Conservation (phyloP, 805 yeast species). For the Cephaloascus albidus region DNA sequence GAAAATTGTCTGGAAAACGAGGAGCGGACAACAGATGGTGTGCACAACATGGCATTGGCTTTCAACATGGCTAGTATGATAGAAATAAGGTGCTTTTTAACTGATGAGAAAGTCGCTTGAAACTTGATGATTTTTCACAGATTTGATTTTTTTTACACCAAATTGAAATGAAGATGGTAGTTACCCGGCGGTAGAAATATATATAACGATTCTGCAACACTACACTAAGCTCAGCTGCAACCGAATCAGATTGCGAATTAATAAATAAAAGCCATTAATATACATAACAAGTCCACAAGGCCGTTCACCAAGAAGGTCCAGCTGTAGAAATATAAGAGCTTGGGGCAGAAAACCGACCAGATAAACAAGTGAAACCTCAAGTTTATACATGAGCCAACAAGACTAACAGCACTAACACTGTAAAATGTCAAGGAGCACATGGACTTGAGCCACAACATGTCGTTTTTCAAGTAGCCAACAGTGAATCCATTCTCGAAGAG, state of each 20-base stretch:
- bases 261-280: not conserved
- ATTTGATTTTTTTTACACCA: too few relatives aligned
- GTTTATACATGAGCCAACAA: conserved; percentile 60
- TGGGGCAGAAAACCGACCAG: conserved; percentile 98
- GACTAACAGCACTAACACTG: conserved; percentile 45
- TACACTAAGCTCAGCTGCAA: too few relatives aligned
- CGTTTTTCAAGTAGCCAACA: conserved; percentile 16
- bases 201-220: too few relatives aligned
- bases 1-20: not conserved
- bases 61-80: too few relatives aligned
- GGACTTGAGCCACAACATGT: conserved; percentile 22
- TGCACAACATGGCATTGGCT: too few relatives aligned
- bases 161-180: too few relatives aligned
- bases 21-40: not conserved
- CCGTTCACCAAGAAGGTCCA: conserved; percentile 54
- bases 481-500: conserved; percentile 21
- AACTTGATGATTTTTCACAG: too few relatives aligned
- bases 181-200: too few relatives aligned
- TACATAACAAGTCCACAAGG: conserved; percentile 16
- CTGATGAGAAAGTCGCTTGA: too few relatives aligned
- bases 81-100: too few relatives aligned
- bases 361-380: conserved; percentile 83
- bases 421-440: conserved; percentile 43
- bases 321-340: conserved; percentile 65
- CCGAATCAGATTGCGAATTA: too few relatives aligned